Conservation (phyloP, 768 basidiomycete species). For the Boletales sp. region DNA sequence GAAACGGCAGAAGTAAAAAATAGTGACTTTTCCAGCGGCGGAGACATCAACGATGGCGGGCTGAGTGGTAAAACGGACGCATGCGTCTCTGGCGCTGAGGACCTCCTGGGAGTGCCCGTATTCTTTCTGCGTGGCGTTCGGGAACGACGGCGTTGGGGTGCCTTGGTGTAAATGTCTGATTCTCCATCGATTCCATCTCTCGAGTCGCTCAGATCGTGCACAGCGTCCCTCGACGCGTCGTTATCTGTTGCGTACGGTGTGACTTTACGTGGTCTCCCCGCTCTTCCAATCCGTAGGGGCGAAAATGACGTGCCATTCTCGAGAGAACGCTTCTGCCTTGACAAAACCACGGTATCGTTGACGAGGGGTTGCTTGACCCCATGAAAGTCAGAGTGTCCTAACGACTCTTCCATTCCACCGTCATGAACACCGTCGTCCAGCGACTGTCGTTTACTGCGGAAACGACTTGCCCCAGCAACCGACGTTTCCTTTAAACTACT, state of each 20-base stretch:
- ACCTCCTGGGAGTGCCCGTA: constrained; percentile 2
- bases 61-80: constrained; percentile 48
- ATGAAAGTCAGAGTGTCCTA: background rate
- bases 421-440: background rate
- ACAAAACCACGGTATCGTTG: background rate
- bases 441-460: background rate
- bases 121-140: background rate
- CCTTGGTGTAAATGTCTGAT: constrained; percentile 15
- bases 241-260: constrained; percentile 8
- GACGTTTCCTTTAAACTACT: background rate
- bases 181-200: background rate
- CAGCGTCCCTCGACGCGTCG: background rate
- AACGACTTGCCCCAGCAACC: background rate
- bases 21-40: constrained; percentile 51
- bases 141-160: constrained; percentile 15
- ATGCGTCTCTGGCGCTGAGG: constrained; percentile 25
- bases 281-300: background rate
- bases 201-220: background rate
- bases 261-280: constrained; percentile 1
- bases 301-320: background rate
- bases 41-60: constrained; percentile 55
- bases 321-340: background rate
- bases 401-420: background rate
- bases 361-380: background rate
- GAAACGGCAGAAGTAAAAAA: constrained; percentile 42